Base-by-base conservation (phyloP, 257 asterid genomes). In the Penstemon eatonii region DNA sequence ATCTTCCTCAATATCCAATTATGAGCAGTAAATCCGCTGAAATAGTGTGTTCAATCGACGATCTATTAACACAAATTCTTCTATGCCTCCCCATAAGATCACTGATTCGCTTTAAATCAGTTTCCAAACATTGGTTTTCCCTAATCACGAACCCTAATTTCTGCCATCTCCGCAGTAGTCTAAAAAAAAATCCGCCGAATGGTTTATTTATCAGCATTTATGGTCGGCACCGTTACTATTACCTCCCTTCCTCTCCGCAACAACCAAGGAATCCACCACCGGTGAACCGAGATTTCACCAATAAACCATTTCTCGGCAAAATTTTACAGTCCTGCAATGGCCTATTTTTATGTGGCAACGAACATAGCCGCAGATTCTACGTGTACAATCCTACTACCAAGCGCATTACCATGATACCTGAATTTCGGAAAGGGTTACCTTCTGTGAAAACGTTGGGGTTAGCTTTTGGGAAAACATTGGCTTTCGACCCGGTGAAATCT, bases 281-380 rank as follows among this genome's bases (percentile, higher is more conserved):
- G 13, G 3, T 6, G 25, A 5, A 15, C 1, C 46, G 33, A 45
- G 15, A 33, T 3, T 7, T 45, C 42, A n/a, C 39, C 37, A 7
- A 5, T 7, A 61, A 56, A 1, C n/a, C 49, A 7, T n/a, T 37
- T 51, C 45, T 18, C 4, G 36, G 55, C 33, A 42, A 19, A 2
- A 74, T 78, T 19, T 0, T 74, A 10, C 77, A 74, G 56, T 74
- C 79, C 4, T 78, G 83, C 59, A 71, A 70, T 33, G 77, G 83
- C 11, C 47, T 74, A 11, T 8, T 70, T 10, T 58, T 62, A 6
- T 74, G 76, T 43, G 11, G 45, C 8, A 52, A 60, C 15, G 1
- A 4, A 6, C 7, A 0, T 9, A 36, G 41, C 15, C 1, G 12
- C 1, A 49, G 10, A 43, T 73, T 53, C 53, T 69, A 52, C 36